A percentile compares a stretch with the other conserved stretches of the same genome.
Conservation (phyloP, 2,329 filamentous ascomycete genomes). For the Septoria linicola region DNA sequence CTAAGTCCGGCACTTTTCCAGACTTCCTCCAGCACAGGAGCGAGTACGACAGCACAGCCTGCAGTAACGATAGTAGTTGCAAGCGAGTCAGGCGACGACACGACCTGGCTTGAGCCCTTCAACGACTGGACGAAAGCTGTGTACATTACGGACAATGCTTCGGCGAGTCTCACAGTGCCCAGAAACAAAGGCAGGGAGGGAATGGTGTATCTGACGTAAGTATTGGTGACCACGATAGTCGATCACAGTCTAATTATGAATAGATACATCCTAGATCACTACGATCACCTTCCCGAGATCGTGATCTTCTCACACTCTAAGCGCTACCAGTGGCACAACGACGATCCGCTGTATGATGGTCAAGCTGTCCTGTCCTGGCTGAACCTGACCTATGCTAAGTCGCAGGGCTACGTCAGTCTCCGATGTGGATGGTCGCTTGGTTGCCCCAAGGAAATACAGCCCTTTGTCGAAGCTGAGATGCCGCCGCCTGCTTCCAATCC, state of each 20-base stretch:
- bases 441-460: conserved; percentile 53
- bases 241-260: background rate
- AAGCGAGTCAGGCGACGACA: conserved; percentile 23
- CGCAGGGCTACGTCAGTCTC: conserved; percentile 55
- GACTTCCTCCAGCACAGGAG: too few species aligned
- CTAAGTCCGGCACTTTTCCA: too few species aligned
- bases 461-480: conserved; percentile 41
- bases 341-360: conserved; percentile 52
- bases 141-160: conserved; percentile 45
- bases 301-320: conserved; percentile 61
- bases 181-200: conserved; percentile 51
- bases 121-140: conserved; percentile 43
- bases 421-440: conserved; percentile 55
- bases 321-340: conserved; percentile 57
- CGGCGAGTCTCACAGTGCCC: conserved; percentile 44
- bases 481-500: conserved; percentile 14
- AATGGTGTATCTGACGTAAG: conserved; percentile 52
- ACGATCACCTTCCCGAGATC: conserved; percentile 54
- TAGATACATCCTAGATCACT: conserved; percentile 55
- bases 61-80: conserved; percentile 3
- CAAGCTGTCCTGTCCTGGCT: conserved; percentile 51
- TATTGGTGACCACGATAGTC: background rate
- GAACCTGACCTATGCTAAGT: conserved; percentile 49
- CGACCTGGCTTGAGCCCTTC: conserved; percentile 45
- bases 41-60: too few species aligned